Percentiles rank a stretch among this genome's conserved stretches.
Evolutionary conservation across 2,329 filamentous ascomycete species (phyloP).

Genomic region (Paraphoma chrysanthemicola): DNA sequence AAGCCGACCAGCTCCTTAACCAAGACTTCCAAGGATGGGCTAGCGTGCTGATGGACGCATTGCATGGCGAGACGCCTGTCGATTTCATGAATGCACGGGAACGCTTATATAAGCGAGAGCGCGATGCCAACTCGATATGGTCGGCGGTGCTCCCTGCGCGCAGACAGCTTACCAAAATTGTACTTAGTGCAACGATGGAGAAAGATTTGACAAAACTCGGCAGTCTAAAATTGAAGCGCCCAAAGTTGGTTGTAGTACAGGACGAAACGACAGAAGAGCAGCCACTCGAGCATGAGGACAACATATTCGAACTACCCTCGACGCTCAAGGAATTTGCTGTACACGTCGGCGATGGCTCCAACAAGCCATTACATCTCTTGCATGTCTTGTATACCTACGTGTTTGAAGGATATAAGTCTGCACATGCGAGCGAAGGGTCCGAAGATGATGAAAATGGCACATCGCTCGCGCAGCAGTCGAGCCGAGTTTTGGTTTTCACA

Average conservation of each 20-base stretch:
- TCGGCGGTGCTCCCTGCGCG: conserved; percentile 40
- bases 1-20: conserved; percentile 89
- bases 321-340: conserved; percentile 56
- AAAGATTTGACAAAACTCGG: conserved; percentile 81
- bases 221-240: conserved; percentile 73
- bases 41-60: conserved; percentile 67
- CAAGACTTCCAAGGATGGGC: conserved; percentile 95
- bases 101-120: conserved; percentile 56
- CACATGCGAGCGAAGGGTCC: conserved; percentile 5
- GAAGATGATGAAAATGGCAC: conserved; percentile 10
- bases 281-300: conserved; percentile 34
- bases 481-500: conserved; percentile 78
- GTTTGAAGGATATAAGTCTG: conserved; percentile 23
- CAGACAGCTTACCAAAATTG: conserved; percentile 72
- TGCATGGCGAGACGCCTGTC: conserved; percentile 59
- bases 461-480: conserved; percentile 28
- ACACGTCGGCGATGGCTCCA: conserved; percentile 58
- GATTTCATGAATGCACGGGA: conserved; percentile 61
- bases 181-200: conserved; percentile 93
- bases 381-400: conserved; percentile 71
- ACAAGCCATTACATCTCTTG: conserved; percentile 81
- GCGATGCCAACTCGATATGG: conserved; percentile 44
- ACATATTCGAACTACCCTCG: conserved; percentile 64
- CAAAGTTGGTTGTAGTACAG: conserved; percentile 78
- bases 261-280: conserved; percentile 47